A percentile compares a stretch with the other conserved stretches of the same genome.
phyloP scores from a whole-genome alignment of 2,329 filamentous ascomycete species.

The Aspergillus sp. region DNA sequence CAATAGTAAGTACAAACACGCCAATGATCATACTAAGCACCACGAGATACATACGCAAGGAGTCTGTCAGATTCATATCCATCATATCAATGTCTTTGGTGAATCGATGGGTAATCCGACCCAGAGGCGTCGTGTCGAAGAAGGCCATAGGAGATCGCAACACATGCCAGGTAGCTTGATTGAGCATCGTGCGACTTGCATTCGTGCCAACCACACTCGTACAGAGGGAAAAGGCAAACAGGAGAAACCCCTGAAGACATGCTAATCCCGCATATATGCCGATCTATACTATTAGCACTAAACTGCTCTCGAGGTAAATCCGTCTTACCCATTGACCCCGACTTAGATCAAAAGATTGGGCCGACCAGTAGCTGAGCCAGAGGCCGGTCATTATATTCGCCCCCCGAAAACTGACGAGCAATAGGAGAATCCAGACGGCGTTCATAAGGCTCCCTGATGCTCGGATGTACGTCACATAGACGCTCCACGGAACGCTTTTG shows the following conservation, averaged over 20 bases:
- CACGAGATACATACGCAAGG: slow-evolving; percentile 88
- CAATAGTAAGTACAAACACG: slow-evolving; percentile 86
- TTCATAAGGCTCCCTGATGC: slow-evolving; percentile 70
- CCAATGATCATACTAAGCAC: slow-evolving; percentile 72
- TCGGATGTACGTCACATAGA: slow-evolving; percentile 73
- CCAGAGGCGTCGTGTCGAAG: slow-evolving; percentile 94
- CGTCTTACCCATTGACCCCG: slow-evolving; percentile 48
- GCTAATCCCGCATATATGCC: slow-evolving; percentile 67
- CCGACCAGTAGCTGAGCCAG: slow-evolving; percentile 94
- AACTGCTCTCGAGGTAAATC: too few species aligned
- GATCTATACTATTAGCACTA: slow-evolving; percentile 53
- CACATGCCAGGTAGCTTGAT: slow-evolving; percentile 73
- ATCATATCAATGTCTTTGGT: slow-evolving; percentile 94
- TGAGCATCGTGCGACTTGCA: slow-evolving; percentile 77
- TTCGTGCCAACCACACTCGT: slow-evolving; percentile 68
- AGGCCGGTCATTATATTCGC: slow-evolving; percentile 84
- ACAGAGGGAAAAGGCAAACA: slow-evolving; percentile 68
- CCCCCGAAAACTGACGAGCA: slow-evolving; percentile 72
- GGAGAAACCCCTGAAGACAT: slow-evolving; percentile 56
- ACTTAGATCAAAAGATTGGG: slow-evolving; percentile 62
- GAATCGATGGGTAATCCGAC: slow-evolving; percentile 94
- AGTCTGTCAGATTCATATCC: slow-evolving; percentile 87
- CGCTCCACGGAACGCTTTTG: slow-evolving; percentile 72
- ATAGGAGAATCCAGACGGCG: slow-evolving; percentile 55
- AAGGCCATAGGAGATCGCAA: slow-evolving; percentile 75